Conservation (phyloP, 495 filamentous ascomycete genomes). For the Podospora pseudoanserina region DNA sequence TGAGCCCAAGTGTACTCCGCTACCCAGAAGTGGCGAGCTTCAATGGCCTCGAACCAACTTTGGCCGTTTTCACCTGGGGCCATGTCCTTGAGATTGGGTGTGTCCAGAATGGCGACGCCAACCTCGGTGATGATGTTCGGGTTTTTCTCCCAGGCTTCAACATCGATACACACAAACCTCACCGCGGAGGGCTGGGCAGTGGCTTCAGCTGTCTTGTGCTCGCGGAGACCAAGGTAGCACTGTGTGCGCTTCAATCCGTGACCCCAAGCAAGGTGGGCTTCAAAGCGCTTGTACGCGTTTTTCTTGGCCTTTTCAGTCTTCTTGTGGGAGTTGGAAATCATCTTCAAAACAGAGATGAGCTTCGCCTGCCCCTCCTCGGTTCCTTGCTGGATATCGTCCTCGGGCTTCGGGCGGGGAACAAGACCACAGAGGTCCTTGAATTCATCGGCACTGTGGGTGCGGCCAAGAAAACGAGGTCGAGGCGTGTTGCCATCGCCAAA, state of each 20-base stretch:
- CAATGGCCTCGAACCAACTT: constrained; percentile 63
- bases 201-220: constrained; percentile 9
- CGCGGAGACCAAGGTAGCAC: constrained; percentile 63
- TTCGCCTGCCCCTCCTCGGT: constrained; percentile 16
- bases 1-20: constrained; percentile 58
- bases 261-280: constrained; percentile 46
- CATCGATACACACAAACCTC: constrained; percentile 74
- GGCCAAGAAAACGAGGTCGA: constrained; percentile 62
- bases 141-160: constrained; percentile 73
- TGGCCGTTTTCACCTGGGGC: constrained; percentile 56
- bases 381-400: constrained; percentile 21
- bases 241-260: constrained; percentile 58
- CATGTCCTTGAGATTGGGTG: constrained; percentile 48
- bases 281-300: constrained; percentile 42
- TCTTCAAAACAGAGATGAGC: constrained; percentile 13
- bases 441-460: constrained; percentile 36
- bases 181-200: constrained; percentile 29
- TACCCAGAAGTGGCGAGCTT: constrained; percentile 72
- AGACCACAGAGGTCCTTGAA: constrained; percentile 32
- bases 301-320: constrained; percentile 36
- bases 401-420: constrained; percentile 24
- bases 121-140: constrained; percentile 71
- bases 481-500: constrained; percentile 57
- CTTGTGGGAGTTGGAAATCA: constrained; percentile 22
- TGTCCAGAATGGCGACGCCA: constrained; percentile 81